Percentiles rank a stretch among this genome's conserved stretches.
These are phyloP conservation scores for Angophora floribunda DNA, from an alignment of 345 rosid genomes.

Conservation along the genomic window DNA sequence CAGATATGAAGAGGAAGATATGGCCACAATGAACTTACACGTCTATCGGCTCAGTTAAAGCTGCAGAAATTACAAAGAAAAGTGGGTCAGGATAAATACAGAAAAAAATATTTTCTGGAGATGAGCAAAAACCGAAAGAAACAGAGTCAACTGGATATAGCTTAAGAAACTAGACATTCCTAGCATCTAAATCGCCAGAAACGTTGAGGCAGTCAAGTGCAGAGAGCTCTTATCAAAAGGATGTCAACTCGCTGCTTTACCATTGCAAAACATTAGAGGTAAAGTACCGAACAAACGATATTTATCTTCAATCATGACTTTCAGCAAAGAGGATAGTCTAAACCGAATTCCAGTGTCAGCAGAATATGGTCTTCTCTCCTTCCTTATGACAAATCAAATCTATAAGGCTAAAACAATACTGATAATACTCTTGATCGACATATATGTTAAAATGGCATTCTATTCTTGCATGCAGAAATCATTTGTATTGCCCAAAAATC, in stretches of 20 bases:
- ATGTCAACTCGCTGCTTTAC: background rate
- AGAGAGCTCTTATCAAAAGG: background rate
- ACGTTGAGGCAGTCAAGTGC: background rate
- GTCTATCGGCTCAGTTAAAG: conserved; percentile 88
- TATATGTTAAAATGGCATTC: background rate
- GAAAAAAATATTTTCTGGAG: background rate
- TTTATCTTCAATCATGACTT: background rate
- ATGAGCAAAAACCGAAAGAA: background rate
- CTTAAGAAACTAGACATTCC: background rate
- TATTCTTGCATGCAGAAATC: background rate
- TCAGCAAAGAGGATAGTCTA: background rate
- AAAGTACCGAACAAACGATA: background rate
- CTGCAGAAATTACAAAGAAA: conserved; percentile 27
- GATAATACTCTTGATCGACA: background rate
- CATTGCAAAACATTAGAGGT: background rate
- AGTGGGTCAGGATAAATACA: background rate
- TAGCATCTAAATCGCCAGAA: background rate
- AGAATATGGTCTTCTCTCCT: background rate
- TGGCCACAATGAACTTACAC: conserved; percentile 41
- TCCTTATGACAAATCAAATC: background rate
- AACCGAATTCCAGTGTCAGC: background rate
- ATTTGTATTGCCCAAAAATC: background rate
- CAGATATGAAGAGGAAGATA: background rate
- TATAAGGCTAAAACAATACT: background rate
- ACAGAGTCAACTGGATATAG: background rate